Evolutionary conservation across 2,329 filamentous ascomycete species (phyloP).

Genomic region (Apiospora hydei): DNA sequence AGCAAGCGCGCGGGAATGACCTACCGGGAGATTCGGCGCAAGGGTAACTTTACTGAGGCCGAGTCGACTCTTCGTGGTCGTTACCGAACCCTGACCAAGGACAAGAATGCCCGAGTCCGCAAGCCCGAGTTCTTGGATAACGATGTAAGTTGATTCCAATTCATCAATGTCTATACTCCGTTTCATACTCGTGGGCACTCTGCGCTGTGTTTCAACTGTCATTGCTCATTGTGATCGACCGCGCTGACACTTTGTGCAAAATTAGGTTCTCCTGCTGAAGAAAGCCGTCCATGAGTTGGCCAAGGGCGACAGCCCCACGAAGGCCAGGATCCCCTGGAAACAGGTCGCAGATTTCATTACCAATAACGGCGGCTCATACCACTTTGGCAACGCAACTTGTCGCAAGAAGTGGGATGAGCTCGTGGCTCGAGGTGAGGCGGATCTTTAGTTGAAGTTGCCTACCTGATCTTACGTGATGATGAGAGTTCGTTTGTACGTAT

Average conservation of each 20-base stretch:
- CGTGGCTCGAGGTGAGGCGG: constrained; percentile 34
- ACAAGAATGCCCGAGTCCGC: constrained; percentile 66
- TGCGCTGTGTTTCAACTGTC: not conserved
- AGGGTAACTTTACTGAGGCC: constrained; percentile 65
- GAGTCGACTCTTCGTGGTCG: constrained; percentile 78
- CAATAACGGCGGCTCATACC: constrained; percentile 61
- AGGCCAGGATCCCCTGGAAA: constrained; percentile 62
- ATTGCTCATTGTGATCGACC: not conserved
- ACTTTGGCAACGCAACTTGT: constrained; percentile 66
- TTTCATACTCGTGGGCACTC: no score
- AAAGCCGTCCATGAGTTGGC: constrained; percentile 50
- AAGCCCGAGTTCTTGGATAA: constrained; percentile 68
- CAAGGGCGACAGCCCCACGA: constrained; percentile 39
- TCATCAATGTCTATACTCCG: no score
- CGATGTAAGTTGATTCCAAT: constrained; percentile 63
- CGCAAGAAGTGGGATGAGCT: constrained; percentile 64
- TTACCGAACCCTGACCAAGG: constrained; percentile 70
- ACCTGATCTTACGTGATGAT: not conserved
- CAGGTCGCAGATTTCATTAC: constrained; percentile 61
- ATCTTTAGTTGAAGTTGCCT: not conserved
- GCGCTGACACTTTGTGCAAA: not conserved
- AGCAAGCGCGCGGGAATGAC: constrained; percentile 64
- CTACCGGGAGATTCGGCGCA: constrained; percentile 68
- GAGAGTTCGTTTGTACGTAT: not conserved
- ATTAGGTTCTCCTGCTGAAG: constrained; percentile 53